Evolutionary conservation across 2,329 filamentous ascomycete genomes (phyloP), one percentile per base, ranked within the genome.

Genomic region (Periconia sp.): DNA sequence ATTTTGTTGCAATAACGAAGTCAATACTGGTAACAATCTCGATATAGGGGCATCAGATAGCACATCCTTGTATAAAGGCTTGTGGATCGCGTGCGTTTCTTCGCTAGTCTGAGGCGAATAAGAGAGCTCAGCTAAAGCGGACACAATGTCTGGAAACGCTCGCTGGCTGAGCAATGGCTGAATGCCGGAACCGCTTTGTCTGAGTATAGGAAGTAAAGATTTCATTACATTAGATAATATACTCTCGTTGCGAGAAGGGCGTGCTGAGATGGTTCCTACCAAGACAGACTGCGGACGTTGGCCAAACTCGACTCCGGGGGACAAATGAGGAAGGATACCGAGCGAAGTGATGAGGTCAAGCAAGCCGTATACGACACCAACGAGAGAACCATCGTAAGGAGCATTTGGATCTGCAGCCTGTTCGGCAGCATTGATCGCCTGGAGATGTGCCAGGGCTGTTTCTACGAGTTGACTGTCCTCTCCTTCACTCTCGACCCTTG

Each of bases 1-100:
- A 52, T 80, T 80, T 11, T 87, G 85, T 55, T 88, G 85, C 33
- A 89, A 82, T 18, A 89, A 76, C 17, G 82, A 77, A 55, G 86
- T 89, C 42, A 91, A 71, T 5, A 83, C 78, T 9, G 82, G 83
- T 19, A 90, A 74, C 9, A 90, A 77, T 27, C 76, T 79, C 62
- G 82, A 82, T 31, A 81, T 80, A 15, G 78, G 77, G 6, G 70
- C 76, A 7, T 71, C 48, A 11, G 23, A 15, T n/a, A 71, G 48
- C 3, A 62, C 43, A 1, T 52, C 55, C 19, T 60, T 37, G 54
- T 65, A 73, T 1, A 52, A 18, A n/a, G 58, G 42, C 41, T 47
- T 23, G 19, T 63, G 71, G n/a, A 35, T 57, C 2, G 18, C 41
- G 23, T 57, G 58, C 6, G 15, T 15, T 27, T 58, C 44, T 19